Percentiles rank a stretch among this genome's conserved stretches.
These are phyloP conservation scores for Keqinozyma sinolaborantium DNA, from an alignment of 1,139 yeast species.

Conservation along the genomic window DNA sequence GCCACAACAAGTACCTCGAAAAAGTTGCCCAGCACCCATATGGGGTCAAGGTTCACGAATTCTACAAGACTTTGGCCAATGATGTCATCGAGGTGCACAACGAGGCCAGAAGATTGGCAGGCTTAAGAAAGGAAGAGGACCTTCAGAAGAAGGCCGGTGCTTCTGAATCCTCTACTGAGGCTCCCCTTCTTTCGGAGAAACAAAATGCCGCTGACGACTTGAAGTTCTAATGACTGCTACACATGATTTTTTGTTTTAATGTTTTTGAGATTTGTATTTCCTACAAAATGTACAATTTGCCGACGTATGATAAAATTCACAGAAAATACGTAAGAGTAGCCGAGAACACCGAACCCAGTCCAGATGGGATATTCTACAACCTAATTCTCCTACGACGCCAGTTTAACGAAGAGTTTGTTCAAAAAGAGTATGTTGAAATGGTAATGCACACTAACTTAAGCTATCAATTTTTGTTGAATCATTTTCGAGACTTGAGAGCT, in stretches of 20 bases:
- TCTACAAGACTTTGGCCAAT: slow-evolving; percentile 40
- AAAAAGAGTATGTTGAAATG: neutral
- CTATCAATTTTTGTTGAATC: no score
- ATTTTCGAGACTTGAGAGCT: no score
- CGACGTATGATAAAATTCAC: no score
- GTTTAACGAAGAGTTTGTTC: neutral
- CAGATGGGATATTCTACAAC: neutral
- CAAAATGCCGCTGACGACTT: no score
- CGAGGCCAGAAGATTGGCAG: slow-evolving; percentile 71
- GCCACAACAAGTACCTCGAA: slow-evolving; percentile 27
- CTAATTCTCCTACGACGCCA: neutral
- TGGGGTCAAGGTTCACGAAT: slow-evolving; percentile 37
- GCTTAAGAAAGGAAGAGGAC: slow-evolving; percentile 41
- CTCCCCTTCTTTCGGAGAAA: no score
- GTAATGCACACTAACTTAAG: no score
- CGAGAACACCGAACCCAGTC: no score
- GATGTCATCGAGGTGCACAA: slow-evolving; percentile 65
- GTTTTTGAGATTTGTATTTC: no score
- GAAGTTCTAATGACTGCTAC: neutral
- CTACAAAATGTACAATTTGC: no score
- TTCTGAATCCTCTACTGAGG: no score
- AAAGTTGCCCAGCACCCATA: slow-evolving; percentile 32
- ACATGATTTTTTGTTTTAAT: no score
- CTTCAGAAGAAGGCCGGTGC: slow-evolving; percentile 10
- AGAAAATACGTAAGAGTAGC: no score